Percentiles rank a stretch among this genome's conserved stretches.
phyloP scores from a whole-genome alignment of 2,329 filamentous ascomycete genomes.

The Oidium heveae region DNA sequence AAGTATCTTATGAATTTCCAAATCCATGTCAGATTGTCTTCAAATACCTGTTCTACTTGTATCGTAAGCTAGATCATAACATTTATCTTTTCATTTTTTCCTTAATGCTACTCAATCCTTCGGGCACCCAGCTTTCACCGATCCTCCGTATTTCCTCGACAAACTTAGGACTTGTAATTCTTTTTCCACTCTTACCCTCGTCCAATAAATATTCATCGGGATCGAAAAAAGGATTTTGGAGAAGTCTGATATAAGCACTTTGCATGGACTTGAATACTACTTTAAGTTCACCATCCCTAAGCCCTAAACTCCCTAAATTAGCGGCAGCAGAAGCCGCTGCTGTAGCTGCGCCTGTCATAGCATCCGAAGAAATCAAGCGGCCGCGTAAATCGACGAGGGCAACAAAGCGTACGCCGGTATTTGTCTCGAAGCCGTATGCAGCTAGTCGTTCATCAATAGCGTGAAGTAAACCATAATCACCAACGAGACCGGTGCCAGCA shows the following conservation, averaged over 20 bases:
- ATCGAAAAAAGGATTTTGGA: slow-evolving; percentile 88
- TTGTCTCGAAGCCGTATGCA: slow-evolving; percentile 89
- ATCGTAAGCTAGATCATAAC: no score
- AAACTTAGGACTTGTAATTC: slow-evolving; percentile 65
- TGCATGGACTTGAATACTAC: slow-evolving; percentile 81
- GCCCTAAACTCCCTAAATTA: slow-evolving; percentile 34
- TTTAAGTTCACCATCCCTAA: slow-evolving; percentile 71
- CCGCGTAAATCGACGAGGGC: slow-evolving; percentile 81
- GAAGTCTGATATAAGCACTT: slow-evolving; percentile 63
- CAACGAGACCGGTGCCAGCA: slow-evolving; percentile 29
- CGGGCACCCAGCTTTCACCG: slow-evolving; percentile 63
- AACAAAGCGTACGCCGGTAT: slow-evolving; percentile 78
- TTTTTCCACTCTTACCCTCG: slow-evolving; percentile 25
- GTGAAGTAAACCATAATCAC: slow-evolving; percentile 78
- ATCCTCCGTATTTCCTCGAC: slow-evolving; percentile 62
- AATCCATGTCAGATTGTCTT: no score
- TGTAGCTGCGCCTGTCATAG: slow-evolving; percentile 12
- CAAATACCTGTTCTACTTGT: no score
- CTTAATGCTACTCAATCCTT: slow-evolving; percentile 19
- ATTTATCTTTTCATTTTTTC: not conserved
- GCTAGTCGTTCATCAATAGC: slow-evolving; percentile 82
- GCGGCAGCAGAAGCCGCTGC: slow-evolving; percentile 10
- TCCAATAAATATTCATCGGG: slow-evolving; percentile 57
- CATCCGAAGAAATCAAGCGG: slow-evolving; percentile 15
- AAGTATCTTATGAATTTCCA: no score